Conservation (phyloP, 2,329 filamentous ascomycete genomes). For the Ophiocordyceps polyrhachis-furcata region DNA sequence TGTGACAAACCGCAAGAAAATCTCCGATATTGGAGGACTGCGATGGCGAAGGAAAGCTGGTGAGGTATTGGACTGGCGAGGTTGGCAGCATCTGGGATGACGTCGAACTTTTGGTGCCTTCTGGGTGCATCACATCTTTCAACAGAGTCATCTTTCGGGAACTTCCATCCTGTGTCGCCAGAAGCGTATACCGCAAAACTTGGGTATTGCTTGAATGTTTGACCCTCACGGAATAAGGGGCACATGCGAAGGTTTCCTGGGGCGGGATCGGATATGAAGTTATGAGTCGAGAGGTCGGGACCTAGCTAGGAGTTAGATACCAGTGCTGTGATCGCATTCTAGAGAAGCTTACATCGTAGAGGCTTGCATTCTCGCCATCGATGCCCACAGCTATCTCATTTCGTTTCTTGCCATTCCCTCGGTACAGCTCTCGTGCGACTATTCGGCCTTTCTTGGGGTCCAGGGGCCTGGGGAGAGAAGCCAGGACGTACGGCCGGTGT, state of each 20-base stretch:
- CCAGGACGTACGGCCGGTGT: constrained; percentile 45
- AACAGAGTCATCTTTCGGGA: constrained; percentile 38
- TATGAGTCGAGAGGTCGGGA: constrained; percentile 40
- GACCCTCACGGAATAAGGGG: constrained; percentile 38
- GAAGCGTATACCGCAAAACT: constrained; percentile 40
- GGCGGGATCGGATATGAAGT: constrained; percentile 50
- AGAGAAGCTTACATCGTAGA: constrained; percentile 38
- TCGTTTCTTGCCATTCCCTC: constrained; percentile 42
- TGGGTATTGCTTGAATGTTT: constrained; percentile 27
- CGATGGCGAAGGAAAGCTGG: constrained; percentile 11
- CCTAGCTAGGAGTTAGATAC: constrained; percentile 17
- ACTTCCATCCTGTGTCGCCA: constrained; percentile 30
- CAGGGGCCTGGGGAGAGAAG: constrained; percentile 38
- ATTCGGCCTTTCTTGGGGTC: constrained; percentile 31
- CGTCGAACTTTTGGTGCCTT: constrained; percentile 32
- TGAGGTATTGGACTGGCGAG: constrained; percentile 17
- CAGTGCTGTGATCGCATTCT: not conserved
- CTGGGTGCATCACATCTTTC: constrained; percentile 32
- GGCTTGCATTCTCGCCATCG: constrained; percentile 45
- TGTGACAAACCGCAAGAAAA: constrained; percentile 37
- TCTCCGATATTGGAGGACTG: constrained; percentile 11
- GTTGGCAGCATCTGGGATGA: constrained; percentile 22
- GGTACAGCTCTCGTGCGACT: constrained; percentile 41
- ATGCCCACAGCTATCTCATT: constrained; percentile 44
- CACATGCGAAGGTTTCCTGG: constrained; percentile 43